Evolutionary conservation across 1,139 yeast species (phyloP).

Genomic region (Zygosaccharomyces sapae): DNA sequence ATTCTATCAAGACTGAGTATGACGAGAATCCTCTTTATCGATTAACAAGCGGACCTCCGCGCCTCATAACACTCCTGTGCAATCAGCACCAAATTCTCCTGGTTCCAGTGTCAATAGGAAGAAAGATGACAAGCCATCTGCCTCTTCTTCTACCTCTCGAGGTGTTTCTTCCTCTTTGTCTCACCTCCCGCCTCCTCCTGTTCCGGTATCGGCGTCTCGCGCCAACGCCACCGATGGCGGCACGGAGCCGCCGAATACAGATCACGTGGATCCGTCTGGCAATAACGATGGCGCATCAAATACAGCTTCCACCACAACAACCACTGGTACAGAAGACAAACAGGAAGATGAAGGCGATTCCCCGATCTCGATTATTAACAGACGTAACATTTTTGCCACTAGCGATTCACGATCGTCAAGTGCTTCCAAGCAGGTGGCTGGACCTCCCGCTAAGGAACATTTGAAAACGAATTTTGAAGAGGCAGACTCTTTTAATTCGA

Average conservation of each 20-base stretch:
- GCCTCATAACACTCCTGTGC: conserved; percentile 32
- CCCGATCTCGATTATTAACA: conserved; percentile 18
- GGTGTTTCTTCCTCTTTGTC: conserved; percentile 4
- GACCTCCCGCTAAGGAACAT: conserved; percentile 9
- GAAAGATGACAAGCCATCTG: background rate
- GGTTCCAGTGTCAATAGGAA: conserved; percentile 1
- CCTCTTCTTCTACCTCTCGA: conserved; percentile 2
- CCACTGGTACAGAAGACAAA: conserved; percentile 1
- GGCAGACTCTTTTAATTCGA: background rate
- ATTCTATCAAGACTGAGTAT: conserved; percentile 16
- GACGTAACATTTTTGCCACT: conserved; percentile 21
- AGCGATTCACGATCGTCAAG: conserved; percentile 18
- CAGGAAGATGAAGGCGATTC: conserved; percentile 14
- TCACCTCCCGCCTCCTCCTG: conserved; percentile 9
- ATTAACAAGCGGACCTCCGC: conserved; percentile 25
- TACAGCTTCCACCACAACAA: background rate
- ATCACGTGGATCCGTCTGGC: conserved; percentile 13
- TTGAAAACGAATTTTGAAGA: conserved; percentile 1
- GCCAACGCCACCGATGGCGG: conserved; percentile 16
- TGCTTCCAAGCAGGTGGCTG: conserved; percentile 14
- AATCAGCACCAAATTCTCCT: conserved; percentile 20
- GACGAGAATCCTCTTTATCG: conserved; percentile 17
- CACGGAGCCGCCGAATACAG: conserved; percentile 14
- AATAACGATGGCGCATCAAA: background rate
- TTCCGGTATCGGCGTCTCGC: conserved; percentile 11